A percentile compares a stretch with the other conserved stretches of the same genome.
These are phyloP conservation scores for Stenogyne calaminthoides DNA, from an alignment of 305 asterid species.

Conservation along the genomic window DNA sequence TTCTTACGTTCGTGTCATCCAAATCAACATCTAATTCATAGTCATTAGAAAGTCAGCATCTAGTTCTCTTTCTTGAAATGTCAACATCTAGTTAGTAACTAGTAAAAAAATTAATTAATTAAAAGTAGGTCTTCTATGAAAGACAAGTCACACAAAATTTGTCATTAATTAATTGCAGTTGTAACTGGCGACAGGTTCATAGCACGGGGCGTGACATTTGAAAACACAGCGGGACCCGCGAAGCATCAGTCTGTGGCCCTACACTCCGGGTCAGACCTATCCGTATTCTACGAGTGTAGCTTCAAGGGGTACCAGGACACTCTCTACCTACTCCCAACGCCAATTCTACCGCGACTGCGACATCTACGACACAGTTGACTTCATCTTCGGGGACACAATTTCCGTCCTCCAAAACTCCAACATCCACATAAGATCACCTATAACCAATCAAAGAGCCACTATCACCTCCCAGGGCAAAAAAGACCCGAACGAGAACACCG, in stretches of 20 bases:
- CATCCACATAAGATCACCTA: slow-evolving; percentile 36
- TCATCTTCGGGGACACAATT: too few relatives aligned
- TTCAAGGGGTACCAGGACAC: slow-evolving; percentile 67
- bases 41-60: too few relatives aligned
- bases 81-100: too few relatives aligned
- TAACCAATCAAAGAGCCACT: slow-evolving; percentile 21
- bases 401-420: slow-evolving; percentile 45
- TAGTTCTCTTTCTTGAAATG: too few relatives aligned
- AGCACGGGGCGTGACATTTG: slow-evolving; percentile 51
- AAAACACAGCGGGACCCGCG: slow-evolving; percentile 54
- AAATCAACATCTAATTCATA: too few relatives aligned
- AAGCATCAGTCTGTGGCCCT: slow-evolving; percentile 63
- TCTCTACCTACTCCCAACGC: slow-evolving; percentile 46
- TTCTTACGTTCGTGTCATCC: too few relatives aligned
- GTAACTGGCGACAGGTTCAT: slow-evolving; percentile 49
- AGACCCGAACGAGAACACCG: slow-evolving; percentile 50
- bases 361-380: too few relatives aligned
- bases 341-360: too few relatives aligned
- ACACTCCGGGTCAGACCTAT: slow-evolving; percentile 53
- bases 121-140: too few relatives aligned
- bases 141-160: too few relatives aligned
- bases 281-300: slow-evolving; percentile 52
- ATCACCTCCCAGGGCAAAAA: slow-evolving; percentile 51
- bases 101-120: too few relatives aligned
- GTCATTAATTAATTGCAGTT: slow-evolving; percentile 26